Base-by-base conservation (phyloP, 1,139 yeast genomes). In the Geotrichum reessii region DNA sequence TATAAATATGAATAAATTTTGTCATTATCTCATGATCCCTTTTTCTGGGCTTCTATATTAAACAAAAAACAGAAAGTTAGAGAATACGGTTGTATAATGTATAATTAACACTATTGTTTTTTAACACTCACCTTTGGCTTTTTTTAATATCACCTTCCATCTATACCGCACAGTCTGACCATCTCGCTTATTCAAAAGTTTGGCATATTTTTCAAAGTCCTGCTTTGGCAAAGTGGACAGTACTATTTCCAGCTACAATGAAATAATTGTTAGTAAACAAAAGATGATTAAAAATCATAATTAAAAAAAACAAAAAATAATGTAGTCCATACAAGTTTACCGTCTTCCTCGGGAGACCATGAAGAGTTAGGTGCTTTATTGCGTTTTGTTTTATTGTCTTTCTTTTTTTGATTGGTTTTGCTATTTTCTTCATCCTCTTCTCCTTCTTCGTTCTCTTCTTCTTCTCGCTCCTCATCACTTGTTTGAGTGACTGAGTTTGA, bases 311-410 rank as follows among this genome's bases (percentile, higher is more conserved):
- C 22, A 40, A 9, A 42, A 17, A 25, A 52, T 11, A 98, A n/a
- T n/a, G n/a, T n/a, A n/a, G n/a, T 12, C 21, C 95, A 86, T 69
- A 93, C 95, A 0, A 92, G 77, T 0, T 99, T 93, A 66, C 86
- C 81, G 66, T 89, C 93, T 2, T 97, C 96, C 72, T 91, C 89
- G 14, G 47, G 31, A n/a, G 58, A 56, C 58, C 58, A 56, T 9
- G 55, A 65, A 81, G 87, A 58, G 88, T 77, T 71, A 90, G 96
- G 42, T 28, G 58, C 55, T 47, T 48, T 48, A 52, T 52, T 50
- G 27, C 53, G 49, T 48, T 42, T 56, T 24, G 21, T 47, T 44
- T 22, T 54, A 31, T n/a, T 22, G 17, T 56, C 57, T 42, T 53
- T 53, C 47, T 33, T 27, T 22, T 31, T 24, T 47, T 33, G 31